Conservation (phyloP, 2,329 filamentous ascomycete species). For the Penicillium vulpinum region DNA sequence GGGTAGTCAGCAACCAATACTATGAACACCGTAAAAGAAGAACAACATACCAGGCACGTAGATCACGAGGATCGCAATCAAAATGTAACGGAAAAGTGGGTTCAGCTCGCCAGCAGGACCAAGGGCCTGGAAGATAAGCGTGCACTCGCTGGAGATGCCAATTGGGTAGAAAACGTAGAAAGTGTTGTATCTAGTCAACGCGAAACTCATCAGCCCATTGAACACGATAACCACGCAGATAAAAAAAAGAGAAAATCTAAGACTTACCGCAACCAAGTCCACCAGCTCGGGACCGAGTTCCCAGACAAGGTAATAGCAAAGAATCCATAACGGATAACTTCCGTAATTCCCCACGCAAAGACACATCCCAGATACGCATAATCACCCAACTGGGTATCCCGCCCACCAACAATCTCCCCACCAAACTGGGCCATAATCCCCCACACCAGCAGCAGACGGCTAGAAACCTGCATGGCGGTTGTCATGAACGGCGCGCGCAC, state of each 20-base stretch:
- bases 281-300: conserved; percentile 60
- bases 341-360: conserved; percentile 82
- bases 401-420: conserved; percentile 31
- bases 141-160: conserved; percentile 84
- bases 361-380: conserved; percentile 55
- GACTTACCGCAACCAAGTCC: conserved; percentile 62
- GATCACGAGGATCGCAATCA: conserved; percentile 66
- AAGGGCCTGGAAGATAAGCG: conserved; percentile 71
- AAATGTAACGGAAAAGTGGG: conserved; percentile 56
- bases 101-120: conserved; percentile 56
- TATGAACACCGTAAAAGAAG: background rate
- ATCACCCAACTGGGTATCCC: conserved; percentile 34
- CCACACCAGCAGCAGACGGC: conserved; percentile 87
- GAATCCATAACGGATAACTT: conserved; percentile 90
- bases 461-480: conserved; percentile 85
- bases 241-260: background rate
- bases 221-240: background rate
- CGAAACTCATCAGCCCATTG: background rate
- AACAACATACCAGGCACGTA: conserved; percentile 73
- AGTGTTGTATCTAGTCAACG: conserved; percentile 65
- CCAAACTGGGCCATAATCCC: conserved; percentile 71
- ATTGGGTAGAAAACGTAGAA: conserved; percentile 92
- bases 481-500: conserved; percentile 84
- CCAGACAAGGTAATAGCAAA: conserved; percentile 68
- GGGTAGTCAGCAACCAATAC: conserved; percentile 13